Percentiles rank a stretch among this genome's conserved stretches.
phyloP scores from a whole-genome alignment of 768 basidiomycete genomes.

The Daedaleopsis sinensis region DNA sequence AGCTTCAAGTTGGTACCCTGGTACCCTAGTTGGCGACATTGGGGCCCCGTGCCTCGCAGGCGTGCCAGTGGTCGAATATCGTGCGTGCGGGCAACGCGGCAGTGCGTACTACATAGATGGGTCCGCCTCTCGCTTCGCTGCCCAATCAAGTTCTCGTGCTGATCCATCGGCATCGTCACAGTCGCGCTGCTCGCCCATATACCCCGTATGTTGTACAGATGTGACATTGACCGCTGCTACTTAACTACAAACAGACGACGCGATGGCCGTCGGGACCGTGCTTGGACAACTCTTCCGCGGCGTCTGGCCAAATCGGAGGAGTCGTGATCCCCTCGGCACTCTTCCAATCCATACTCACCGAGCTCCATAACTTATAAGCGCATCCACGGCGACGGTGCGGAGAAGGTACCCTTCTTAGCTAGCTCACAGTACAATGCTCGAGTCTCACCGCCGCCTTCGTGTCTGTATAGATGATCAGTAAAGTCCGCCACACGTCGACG shows the following conservation, averaged over 20 bases:
- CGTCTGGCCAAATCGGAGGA: conserved; percentile 72
- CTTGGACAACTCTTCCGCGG: neutral
- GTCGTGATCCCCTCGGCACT: conserved; percentile 69
- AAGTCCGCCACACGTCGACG: conserved; percentile 62
- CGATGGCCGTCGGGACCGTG: neutral
- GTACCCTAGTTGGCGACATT: too few relatives aligned
- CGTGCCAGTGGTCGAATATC: too few relatives aligned
- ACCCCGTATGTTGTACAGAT: conserved; percentile 45
- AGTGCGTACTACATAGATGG: too few relatives aligned
- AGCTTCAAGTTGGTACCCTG: too few relatives aligned
- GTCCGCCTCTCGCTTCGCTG: too few relatives aligned
- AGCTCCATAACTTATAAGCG: conserved; percentile 59
- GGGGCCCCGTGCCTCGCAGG: too few relatives aligned
- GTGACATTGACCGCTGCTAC: too few relatives aligned
- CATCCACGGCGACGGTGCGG: conserved; percentile 53
- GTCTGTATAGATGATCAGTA: conserved; percentile 63
- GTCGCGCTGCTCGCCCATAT: conserved; percentile 69
- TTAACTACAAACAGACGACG: too few relatives aligned
- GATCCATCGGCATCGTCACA: conserved; percentile 31
- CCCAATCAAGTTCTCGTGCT: too few relatives aligned
- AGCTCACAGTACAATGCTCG: too few relatives aligned
- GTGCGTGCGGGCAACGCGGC: too few relatives aligned
- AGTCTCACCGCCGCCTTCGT: too few relatives aligned
- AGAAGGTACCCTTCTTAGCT: conserved; percentile 52
- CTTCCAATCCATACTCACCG: conserved; percentile 64